Conservation (phyloP, 768 basidiomycete species). For the Atractiella rhizophila region DNA sequence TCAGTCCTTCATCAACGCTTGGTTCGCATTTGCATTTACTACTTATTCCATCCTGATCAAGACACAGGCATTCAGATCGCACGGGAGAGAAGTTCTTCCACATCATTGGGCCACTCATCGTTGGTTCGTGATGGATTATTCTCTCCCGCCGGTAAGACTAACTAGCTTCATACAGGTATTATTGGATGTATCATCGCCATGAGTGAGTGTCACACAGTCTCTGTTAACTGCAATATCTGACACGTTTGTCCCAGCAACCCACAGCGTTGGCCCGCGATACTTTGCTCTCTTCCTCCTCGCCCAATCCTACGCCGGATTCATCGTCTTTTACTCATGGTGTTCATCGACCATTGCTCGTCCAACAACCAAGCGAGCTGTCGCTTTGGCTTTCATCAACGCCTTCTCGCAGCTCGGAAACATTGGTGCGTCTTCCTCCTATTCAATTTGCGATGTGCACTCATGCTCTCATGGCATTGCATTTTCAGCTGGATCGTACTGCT, state of each 20-base stretch:
- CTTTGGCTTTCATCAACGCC: slow-evolving; percentile 31
- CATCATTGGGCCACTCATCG: slow-evolving; percentile 29
- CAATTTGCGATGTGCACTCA: too few relatives aligned
- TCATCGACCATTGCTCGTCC: slow-evolving; percentile 42
- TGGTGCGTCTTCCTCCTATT: slow-evolving; percentile 43
- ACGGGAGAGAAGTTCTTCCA: slow-evolving; percentile 47
- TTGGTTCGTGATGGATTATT: slow-evolving; percentile 43
- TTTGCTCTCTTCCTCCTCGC: slow-evolving; percentile 34
- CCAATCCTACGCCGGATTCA: slow-evolving; percentile 44
- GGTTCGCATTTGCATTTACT: slow-evolving; percentile 17
- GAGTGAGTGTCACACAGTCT: slow-evolving; percentile 34
- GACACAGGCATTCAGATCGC: slow-evolving; percentile 36
- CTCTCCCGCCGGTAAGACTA: slow-evolving; percentile 41
- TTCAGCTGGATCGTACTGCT: too few relatives aligned
- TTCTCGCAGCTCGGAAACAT: slow-evolving; percentile 39
- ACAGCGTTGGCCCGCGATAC: too few relatives aligned
- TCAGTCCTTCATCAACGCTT: slow-evolving; percentile 17
- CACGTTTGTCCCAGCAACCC: too few relatives aligned
- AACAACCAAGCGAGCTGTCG: slow-evolving; percentile 62
- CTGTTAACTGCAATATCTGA: too few relatives aligned
- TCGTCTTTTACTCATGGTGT: slow-evolving; percentile 33
- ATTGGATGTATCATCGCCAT: slow-evolving; percentile 43
- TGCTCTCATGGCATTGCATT: too few relatives aligned
- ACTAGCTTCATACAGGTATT: slow-evolving; percentile 36
- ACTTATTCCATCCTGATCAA: slow-evolving; percentile 10